Base-by-base conservation (phyloP, 2,329 filamentous ascomycete genomes). In the Colletotrichum lentis region DNA sequence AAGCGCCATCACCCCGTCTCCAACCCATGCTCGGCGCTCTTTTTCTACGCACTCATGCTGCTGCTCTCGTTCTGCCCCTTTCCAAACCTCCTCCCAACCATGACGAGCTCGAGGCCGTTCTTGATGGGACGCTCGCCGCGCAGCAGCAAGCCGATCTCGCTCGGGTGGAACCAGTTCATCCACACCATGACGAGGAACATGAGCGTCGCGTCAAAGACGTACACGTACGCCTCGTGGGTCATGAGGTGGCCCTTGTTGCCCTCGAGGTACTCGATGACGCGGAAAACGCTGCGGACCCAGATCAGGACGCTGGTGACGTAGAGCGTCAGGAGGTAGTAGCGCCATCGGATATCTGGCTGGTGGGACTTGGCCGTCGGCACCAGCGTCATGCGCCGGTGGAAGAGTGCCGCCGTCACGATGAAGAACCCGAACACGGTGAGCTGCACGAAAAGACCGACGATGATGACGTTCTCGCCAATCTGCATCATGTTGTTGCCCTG, bases 341-440 rank as follows among this genome's bases (percentile, higher is more conserved):
- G 71, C 78, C 78, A 79, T 0, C 73, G 72, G 5, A 77, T 57
- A 18, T 43, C 56, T 3, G 57, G 57, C 3, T 66, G 64, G 3
- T 52, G 24, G 1, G 41, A 67, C 55, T 39, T 77, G 3, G 57
- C 54, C 0, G 74, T 78, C 4, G 72, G 72, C 4, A 44, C 43
- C 1, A n/a, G 37, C 3, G 20, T 18, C 11, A 76, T 54, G 4
- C 73, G 73, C 10, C 62, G 64, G 66, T 87, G 81, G 73, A 86
- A 85, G 0, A 82, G 70, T 0, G 79, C 69, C 0, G 83, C 79
- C 0, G 81, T 78, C 3, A 82, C 50, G 11, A 86, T 75, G 72
- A 89, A 89, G 54, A 87, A 76, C 18, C 78, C 77, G 69, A 88
- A 87, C 50, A 84, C 78, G 24, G 83, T 46, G 2, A 89, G 79